These are phyloP conservation scores for Phalaenopsis aphrodite DNA, from an alignment of 106 monocot genomes.

Conservation along the genomic window DNA sequence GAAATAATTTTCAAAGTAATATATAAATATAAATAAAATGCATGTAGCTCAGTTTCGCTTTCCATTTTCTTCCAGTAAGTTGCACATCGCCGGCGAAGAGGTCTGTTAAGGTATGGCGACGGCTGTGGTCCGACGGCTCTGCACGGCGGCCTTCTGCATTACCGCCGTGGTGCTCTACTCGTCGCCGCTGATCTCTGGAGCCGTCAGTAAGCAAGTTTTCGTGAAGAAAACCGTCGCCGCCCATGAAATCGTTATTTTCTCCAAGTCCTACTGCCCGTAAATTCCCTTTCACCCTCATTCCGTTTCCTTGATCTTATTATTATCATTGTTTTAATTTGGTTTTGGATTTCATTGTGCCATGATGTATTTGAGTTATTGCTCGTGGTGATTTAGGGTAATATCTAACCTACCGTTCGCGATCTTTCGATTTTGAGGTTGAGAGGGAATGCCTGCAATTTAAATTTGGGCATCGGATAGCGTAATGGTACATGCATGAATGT, in stretches of 20 bases:
- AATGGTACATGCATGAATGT: no score
- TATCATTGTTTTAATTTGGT: background rate
- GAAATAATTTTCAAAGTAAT: no score
- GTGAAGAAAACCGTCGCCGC: conserved; percentile 11
- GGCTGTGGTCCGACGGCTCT: background rate
- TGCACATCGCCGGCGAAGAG: background rate
- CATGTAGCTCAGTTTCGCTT: no score
- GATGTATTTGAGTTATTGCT: background rate
- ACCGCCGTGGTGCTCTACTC: background rate
- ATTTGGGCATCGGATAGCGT: background rate
- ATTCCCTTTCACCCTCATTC: background rate
- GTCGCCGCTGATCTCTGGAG: background rate
- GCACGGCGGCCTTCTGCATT: background rate
- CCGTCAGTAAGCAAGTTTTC: conserved; percentile 4
- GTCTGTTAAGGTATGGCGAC: background rate
- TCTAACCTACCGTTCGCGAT: background rate
- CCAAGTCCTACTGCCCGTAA: conserved; percentile 18
- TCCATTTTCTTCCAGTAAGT: background rate
- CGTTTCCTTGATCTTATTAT: background rate
- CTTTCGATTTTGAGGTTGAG: background rate
- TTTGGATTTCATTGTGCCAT: background rate
- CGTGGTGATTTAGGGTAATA: background rate
- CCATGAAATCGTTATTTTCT: conserved; percentile 15
- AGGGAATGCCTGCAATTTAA: background rate
- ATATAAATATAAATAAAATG: no score